Conservation (phyloP, 768 basidiomycete species). For the Mrakia hoshinonis region DNA sequence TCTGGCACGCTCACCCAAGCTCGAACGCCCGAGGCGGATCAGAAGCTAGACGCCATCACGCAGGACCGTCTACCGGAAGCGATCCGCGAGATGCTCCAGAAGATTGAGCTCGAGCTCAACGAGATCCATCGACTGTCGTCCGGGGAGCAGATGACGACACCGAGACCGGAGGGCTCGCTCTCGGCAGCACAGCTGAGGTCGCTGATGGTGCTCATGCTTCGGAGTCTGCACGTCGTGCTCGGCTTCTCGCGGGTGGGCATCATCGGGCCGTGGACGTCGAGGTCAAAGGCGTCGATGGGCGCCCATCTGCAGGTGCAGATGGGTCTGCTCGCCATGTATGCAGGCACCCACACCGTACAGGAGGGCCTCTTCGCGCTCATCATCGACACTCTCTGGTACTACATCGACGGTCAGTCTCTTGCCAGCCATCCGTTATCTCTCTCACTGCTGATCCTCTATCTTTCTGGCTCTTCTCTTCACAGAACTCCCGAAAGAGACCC, state of each 20-base stretch:
- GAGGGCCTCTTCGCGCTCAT: constrained; percentile 16
- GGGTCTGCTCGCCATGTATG: constrained; percentile 12
- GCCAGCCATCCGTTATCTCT: background rate
- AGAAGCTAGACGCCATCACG: background rate
- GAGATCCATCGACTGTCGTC: background rate
- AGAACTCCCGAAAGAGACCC: constrained; percentile 25
- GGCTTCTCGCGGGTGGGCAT: constrained; percentile 15
- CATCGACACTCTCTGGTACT: constrained; percentile 24
- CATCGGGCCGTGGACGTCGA: constrained; percentile 7
- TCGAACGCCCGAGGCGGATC: background rate
- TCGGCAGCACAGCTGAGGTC: background rate
- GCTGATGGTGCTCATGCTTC: constrained; percentile 14
- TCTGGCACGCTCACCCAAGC: background rate
- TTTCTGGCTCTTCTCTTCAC: background rate
- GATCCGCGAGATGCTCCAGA: constrained; percentile 5
- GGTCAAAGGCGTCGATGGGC: constrained; percentile 1
- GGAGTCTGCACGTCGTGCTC: constrained; percentile 14
- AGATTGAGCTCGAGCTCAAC: constrained; percentile 4
- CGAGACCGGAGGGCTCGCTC: background rate
- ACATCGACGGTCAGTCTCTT: constrained; percentile 21
- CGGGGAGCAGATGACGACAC: background rate
- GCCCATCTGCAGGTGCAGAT: constrained; percentile 1
- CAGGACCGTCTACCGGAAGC: background rate
- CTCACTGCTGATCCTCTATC: background rate
- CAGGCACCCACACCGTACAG: constrained; percentile 13